These are phyloP conservation scores for Hymenoscyphus occultus DNA, from an alignment of 2,329 filamentous ascomycete species.

Conservation along the genomic window DNA sequence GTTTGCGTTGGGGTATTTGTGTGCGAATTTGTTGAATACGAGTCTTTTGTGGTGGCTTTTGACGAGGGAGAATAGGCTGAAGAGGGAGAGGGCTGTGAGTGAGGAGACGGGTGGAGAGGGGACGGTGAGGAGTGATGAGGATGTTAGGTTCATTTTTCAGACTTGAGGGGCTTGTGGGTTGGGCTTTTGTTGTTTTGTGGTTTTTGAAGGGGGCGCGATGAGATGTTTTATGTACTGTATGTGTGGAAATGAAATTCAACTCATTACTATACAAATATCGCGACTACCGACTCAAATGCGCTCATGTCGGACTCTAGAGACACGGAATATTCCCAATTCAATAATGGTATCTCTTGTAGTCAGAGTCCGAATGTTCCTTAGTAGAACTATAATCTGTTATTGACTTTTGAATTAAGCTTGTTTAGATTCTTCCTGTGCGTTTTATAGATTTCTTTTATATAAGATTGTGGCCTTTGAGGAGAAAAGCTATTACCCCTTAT, in stretches of 20 bases:
- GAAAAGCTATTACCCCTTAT: too few relatives aligned
- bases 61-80: constrained; percentile 54
- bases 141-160: constrained; percentile 65
- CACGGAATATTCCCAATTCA: too few relatives aligned
- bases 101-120: constrained; percentile 54
- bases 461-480: not conserved
- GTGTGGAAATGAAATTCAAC: too few relatives aligned
- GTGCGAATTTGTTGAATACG: constrained; percentile 55
- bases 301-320: too few relatives aligned
- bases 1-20: constrained; percentile 62
- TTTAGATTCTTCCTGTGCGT: too few relatives aligned
- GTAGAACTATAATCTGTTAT: too few relatives aligned
- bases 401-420: too few relatives aligned
- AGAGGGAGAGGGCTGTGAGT: constrained; percentile 44
- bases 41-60: constrained; percentile 51
- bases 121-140: constrained; percentile 52
- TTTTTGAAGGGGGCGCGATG: not conserved
- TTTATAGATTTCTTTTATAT: too few relatives aligned
- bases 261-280: too few relatives aligned
- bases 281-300: not conserved
- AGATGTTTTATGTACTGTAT: not conserved
- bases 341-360: too few relatives aligned
- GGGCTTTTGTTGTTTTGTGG: not conserved
- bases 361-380: too few relatives aligned
- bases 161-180: constrained; percentile 16